Evolutionary conservation across 768 basidiomycete genomes (phyloP).

Genomic region (Filobasidium wieringae): DNA sequence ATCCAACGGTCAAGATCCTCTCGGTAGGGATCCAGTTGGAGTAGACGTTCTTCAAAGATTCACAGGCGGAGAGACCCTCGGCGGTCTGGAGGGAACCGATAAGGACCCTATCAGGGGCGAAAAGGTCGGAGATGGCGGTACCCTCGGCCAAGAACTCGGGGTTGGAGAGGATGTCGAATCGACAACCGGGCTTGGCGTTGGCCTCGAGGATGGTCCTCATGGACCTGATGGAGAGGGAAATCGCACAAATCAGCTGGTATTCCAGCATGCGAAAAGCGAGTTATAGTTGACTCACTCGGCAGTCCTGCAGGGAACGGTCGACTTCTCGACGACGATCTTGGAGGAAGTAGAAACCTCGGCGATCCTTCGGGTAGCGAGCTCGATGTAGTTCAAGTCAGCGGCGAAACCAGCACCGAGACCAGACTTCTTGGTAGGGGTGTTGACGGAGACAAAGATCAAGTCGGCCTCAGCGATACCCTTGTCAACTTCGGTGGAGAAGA

Average conservation of each 20-base stretch:
- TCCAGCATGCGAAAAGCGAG: background rate
- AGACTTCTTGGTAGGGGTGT: constrained; percentile 96
- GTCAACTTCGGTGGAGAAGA: constrained; percentile 92
- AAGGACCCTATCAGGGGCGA: constrained; percentile 83
- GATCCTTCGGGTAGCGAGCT: constrained; percentile 90
- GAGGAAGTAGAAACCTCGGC: constrained; percentile 76
- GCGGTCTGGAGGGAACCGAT: constrained; percentile 88
- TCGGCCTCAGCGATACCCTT: constrained; percentile 87
- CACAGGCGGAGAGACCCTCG: constrained; percentile 72
- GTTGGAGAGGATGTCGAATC: constrained; percentile 97
- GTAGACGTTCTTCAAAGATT: constrained; percentile 67
- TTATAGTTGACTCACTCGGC: constrained; percentile 50
- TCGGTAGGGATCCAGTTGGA: constrained; percentile 86
- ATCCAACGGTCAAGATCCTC: constrained; percentile 79
- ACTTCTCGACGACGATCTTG: constrained; percentile 99
- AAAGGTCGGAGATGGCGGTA: constrained; percentile 82
- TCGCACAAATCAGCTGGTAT: background rate
- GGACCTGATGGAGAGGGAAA: constrained; percentile 42
- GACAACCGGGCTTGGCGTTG: constrained; percentile 81
- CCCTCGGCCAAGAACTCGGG: constrained; percentile 99
- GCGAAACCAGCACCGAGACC: constrained; percentile 97
- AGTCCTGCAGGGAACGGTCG: constrained; percentile 95
- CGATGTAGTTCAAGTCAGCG: constrained; percentile 97
- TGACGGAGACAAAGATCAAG: constrained; percentile 95
- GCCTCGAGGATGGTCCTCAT: constrained; percentile 99